A percentile compares a stretch with the other conserved stretches of the same genome.
These are phyloP conservation scores for Verticillium zaregamsianum DNA, from an alignment of 2,329 filamentous ascomycete genomes.

Conservation along the genomic window DNA sequence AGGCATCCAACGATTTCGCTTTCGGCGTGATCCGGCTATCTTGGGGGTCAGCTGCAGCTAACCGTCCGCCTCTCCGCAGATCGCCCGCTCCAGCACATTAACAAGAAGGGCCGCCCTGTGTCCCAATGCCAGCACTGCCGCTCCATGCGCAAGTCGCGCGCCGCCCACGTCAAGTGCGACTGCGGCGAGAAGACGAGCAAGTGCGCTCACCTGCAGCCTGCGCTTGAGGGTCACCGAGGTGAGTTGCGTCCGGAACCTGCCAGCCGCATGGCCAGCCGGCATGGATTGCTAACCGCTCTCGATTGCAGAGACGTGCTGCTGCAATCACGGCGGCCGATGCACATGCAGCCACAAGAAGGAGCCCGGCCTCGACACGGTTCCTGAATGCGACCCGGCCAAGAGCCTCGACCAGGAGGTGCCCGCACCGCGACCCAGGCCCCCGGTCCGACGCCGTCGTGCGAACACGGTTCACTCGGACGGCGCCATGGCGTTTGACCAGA, in stretches of 20 bases:
- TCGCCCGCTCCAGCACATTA: slow-evolving; percentile 87
- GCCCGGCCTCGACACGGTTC: slow-evolving; percentile 54
- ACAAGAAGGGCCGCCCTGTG: slow-evolving; percentile 94
- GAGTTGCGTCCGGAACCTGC: slow-evolving; percentile 28
- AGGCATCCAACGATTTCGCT: neutral
- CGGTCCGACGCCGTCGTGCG: slow-evolving; percentile 49
- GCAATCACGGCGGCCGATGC: slow-evolving; percentile 65
- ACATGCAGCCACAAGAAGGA: slow-evolving; percentile 63
- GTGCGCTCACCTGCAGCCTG: slow-evolving; percentile 56
- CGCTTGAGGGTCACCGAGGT: slow-evolving; percentile 56
- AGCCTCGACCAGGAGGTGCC: slow-evolving; percentile 36
- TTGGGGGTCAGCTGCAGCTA: slow-evolving; percentile 14
- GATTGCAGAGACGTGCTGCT: slow-evolving; percentile 59
- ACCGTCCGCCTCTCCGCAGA: slow-evolving; percentile 48
- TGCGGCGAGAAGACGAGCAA: slow-evolving; percentile 88
- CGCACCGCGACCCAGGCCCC: slow-evolving; percentile 33
- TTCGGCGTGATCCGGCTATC: slow-evolving; percentile 9
- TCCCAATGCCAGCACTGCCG: slow-evolving; percentile 98
- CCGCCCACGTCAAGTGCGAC: slow-evolving; percentile 93
- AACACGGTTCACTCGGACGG: slow-evolving; percentile 60
- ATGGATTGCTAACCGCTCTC: neutral
- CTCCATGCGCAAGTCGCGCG: slow-evolving; percentile 90
- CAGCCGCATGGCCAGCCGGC: neutral
- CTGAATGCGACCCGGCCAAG: slow-evolving; percentile 51
- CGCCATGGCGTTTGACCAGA: slow-evolving; percentile 55